A percentile compares a stretch with the other conserved stretches of the same genome.
These are phyloP conservation scores for Leccinum fibrillosum DNA, from an alignment of 768 basidiomycete genomes.

Conservation along the genomic window DNA sequence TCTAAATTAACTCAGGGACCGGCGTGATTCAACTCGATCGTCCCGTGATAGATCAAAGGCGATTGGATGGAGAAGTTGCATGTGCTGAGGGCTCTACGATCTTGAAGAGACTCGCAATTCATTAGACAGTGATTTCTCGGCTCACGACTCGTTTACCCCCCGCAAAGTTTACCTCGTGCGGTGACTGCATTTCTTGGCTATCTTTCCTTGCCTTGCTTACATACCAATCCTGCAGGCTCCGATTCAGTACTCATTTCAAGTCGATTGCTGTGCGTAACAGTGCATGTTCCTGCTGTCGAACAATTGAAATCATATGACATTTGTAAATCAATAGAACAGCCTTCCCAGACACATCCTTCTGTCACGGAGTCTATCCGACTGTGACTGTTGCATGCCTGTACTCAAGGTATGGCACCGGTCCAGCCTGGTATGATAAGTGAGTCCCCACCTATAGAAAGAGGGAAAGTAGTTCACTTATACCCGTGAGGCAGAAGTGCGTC, in stretches of 20 bases:
- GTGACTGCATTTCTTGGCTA: neutral
- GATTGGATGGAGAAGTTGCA: too few species aligned
- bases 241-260: neutral
- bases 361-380: neutral
- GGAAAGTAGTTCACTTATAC: constrained; percentile 1
- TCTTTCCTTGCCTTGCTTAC: neutral
- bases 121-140: too few species aligned
- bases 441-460: neutral
- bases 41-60: too few species aligned
- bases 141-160: too few species aligned
- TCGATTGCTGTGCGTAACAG: neutral
- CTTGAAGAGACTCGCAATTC: neutral
- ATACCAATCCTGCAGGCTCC: neutral
- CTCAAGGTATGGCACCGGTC: constrained; percentile 18
- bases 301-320: neutral
- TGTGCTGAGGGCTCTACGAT: neutral
- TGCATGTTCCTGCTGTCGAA: neutral
- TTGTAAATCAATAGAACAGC: neutral
- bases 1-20: too few species aligned
- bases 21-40: too few species aligned
- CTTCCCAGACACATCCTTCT: neutral
- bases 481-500: constrained; percentile 18
- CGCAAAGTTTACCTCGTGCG: neutral
- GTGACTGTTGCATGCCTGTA: constrained; percentile 18
- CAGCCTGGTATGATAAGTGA: constrained; percentile 10